Conservation (phyloP, 1,284 basidiomycete species). For the Phlebopus sp. region DNA sequence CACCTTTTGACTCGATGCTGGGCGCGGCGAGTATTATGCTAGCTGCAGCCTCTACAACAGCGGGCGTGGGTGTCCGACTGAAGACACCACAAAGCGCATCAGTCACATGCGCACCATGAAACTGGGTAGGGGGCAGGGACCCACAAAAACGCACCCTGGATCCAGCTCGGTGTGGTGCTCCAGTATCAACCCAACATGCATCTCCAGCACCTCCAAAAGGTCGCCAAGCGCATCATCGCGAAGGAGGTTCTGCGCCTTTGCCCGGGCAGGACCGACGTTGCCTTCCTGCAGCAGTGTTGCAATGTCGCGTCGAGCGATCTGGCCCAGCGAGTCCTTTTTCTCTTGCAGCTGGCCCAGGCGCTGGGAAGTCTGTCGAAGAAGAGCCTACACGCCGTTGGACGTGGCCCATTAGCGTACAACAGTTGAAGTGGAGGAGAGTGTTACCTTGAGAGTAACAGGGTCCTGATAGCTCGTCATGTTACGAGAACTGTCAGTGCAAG, state of each 20-base stretch:
- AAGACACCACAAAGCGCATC: constrained; percentile 4
- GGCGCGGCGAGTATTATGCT: constrained; percentile 64
- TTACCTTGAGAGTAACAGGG: constrained; percentile 46
- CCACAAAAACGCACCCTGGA: constrained; percentile 37
- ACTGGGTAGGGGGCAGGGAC: not conserved
- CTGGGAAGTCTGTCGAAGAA: constrained; percentile 61
- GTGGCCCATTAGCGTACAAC: not conserved
- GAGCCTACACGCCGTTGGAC: constrained; percentile 39
- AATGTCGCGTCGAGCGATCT: constrained; percentile 62
- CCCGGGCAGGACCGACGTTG: constrained; percentile 58
- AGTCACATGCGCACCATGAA: not conserved
- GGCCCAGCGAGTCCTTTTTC: constrained; percentile 60
- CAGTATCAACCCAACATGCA: constrained; percentile 59
- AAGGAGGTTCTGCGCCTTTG: constrained; percentile 65
- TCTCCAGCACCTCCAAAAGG: constrained; percentile 61
- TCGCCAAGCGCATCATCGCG: constrained; percentile 61
- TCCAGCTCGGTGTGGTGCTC: constrained; percentile 59
- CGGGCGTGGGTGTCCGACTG: constrained; percentile 44
- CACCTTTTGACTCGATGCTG: constrained; percentile 58
- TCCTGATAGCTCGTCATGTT: constrained; percentile 39
- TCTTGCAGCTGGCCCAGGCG: constrained; percentile 67
- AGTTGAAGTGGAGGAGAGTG: constrained; percentile 9
- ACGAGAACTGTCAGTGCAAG: too few relatives aligned
- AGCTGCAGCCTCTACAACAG: constrained; percentile 59
- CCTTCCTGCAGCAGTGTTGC: constrained; percentile 60